Evolutionary conservation across 164 flowering plant species (phyloP).

Genomic region (Piper longum): DNA sequence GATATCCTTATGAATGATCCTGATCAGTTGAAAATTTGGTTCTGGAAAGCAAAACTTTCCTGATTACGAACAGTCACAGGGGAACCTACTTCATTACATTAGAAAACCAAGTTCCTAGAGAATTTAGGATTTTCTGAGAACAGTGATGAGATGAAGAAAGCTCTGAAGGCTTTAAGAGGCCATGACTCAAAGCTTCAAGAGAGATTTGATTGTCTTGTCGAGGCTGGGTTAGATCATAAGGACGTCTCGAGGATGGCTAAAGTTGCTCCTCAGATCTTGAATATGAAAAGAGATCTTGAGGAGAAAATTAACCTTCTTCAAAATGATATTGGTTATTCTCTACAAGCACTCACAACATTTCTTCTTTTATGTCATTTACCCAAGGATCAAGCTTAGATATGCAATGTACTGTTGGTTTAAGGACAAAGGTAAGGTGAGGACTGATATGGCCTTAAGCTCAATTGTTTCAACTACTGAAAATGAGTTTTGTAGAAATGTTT

Average conservation of each 20-base stretch:
- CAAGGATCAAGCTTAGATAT: slow-evolving; percentile 39
- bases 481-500: slow-evolving; percentile 22
- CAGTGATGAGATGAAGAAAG: slow-evolving; percentile 33
- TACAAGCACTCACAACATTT: slow-evolving; percentile 27
- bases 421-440: slow-evolving; percentile 27
- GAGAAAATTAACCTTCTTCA: slow-evolving; percentile 44
- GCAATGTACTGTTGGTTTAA: slow-evolving; percentile 56
- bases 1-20: slow-evolving; percentile 43
- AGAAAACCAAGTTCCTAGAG: slow-evolving; percentile 41
- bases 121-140: slow-evolving; percentile 41
- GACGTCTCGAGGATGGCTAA: slow-evolving; percentile 39
- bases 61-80: slow-evolving; percentile 14
- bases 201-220: slow-evolving; percentile 52
- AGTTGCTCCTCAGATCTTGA: slow-evolving; percentile 43
- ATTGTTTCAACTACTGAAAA: slow-evolving; percentile 34
- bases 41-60: slow-evolving; percentile 19
- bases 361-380: slow-evolving; percentile 28
- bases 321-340: slow-evolving; percentile 39
- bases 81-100: slow-evolving; percentile 5
- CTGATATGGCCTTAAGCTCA: slow-evolving; percentile 33
- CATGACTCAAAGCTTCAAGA: slow-evolving; percentile 52
- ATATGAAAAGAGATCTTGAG: slow-evolving; percentile 28
- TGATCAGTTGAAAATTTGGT: slow-evolving; percentile 32
- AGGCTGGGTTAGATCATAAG: slow-evolving; percentile 38
- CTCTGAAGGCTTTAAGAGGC: slow-evolving; percentile 46